Conservation (phyloP, 768 basidiomycete species). For the Hypholoma fasciculare region DNA sequence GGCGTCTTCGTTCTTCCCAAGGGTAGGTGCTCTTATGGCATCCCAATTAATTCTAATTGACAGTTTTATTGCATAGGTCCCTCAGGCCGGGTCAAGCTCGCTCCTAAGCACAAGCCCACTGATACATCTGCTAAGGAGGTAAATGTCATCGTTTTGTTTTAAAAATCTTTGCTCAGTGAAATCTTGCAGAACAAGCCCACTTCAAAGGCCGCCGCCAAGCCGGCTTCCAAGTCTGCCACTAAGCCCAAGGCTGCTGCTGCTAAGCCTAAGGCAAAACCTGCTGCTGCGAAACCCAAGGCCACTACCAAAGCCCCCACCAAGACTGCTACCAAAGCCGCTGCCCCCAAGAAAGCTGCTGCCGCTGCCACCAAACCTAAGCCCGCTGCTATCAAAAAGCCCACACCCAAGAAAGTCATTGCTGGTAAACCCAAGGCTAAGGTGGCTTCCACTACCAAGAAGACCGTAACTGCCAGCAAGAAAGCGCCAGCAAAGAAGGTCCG, state of each 20-base stretch:
- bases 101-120: conserved; percentile 45
- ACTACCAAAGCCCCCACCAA: conserved; percentile 23
- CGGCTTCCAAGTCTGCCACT: conserved; percentile 37
- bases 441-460: conserved; percentile 34
- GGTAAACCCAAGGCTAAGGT: conserved; percentile 39
- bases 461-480: conserved; percentile 33
- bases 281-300: conserved; percentile 17
- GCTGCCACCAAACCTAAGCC: conserved; percentile 19
- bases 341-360: conserved; percentile 24
- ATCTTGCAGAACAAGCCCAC: conserved; percentile 36
- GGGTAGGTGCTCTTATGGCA: conserved; percentile 43
- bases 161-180: conserved; percentile 7
- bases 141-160: conserved; percentile 9
- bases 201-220: conserved; percentile 1
- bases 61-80: conserved; percentile 41
- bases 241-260: conserved; percentile 31
- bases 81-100: conserved; percentile 76
- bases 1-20: conserved; percentile 86
- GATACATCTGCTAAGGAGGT: conserved; percentile 43
- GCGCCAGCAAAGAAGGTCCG: conserved; percentile 41
- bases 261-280: conserved; percentile 25
- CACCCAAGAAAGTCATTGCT: conserved; percentile 36
- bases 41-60: conserved; percentile 1
- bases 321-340: conserved; percentile 20
- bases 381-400: conserved; percentile 25